phyloP scores from a whole-genome alignment of 2,329 filamentous ascomycete genomes.

The Penicillium fuscoglaucum region DNA sequence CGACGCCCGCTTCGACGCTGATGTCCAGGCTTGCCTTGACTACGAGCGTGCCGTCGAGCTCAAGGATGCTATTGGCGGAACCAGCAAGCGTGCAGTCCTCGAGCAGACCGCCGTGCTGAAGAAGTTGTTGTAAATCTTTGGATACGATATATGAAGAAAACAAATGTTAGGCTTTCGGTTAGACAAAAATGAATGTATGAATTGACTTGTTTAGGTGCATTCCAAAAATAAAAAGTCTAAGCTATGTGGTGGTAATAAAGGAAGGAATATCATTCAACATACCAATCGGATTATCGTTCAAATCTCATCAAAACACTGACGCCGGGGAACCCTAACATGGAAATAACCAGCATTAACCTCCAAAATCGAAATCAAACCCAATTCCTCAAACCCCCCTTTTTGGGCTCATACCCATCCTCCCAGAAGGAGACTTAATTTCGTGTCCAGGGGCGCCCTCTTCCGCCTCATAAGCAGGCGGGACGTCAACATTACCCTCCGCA shows the following conservation, averaged over 20 bases:
- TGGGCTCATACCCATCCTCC: slow-evolving; percentile 8
- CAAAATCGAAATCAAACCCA: not conserved
- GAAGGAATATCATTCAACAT: slow-evolving; percentile 3
- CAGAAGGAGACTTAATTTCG: slow-evolving; percentile 17
- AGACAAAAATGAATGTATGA: slow-evolving; percentile 24
- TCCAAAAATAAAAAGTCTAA: not conserved
- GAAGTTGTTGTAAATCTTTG: slow-evolving; percentile 47
- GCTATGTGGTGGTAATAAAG: slow-evolving; percentile 2
- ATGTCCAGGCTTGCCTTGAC: slow-evolving; percentile 71
- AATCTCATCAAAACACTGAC: not conserved
- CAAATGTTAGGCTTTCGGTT: slow-evolving; percentile 19
- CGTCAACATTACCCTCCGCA: slow-evolving; percentile 3
- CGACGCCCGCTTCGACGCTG: slow-evolving; percentile 68
- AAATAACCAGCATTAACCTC: not conserved
- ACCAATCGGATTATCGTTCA: not conserved
- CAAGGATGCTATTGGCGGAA: slow-evolving; percentile 73
- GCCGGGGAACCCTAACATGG: not conserved
- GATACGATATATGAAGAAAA: slow-evolving; percentile 13
- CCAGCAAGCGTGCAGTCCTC: slow-evolving; percentile 67
- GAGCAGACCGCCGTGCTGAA: slow-evolving; percentile 67
- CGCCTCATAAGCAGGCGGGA: slow-evolving; percentile 19
- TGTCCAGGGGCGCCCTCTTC: not conserved
- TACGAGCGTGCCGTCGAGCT: slow-evolving; percentile 83
- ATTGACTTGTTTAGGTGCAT: slow-evolving; percentile 8
- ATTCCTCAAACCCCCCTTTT: not conserved